These are phyloP conservation scores for Salix arbutifolia DNA, from an alignment of 345 rosid genomes.

Conservation along the genomic window DNA sequence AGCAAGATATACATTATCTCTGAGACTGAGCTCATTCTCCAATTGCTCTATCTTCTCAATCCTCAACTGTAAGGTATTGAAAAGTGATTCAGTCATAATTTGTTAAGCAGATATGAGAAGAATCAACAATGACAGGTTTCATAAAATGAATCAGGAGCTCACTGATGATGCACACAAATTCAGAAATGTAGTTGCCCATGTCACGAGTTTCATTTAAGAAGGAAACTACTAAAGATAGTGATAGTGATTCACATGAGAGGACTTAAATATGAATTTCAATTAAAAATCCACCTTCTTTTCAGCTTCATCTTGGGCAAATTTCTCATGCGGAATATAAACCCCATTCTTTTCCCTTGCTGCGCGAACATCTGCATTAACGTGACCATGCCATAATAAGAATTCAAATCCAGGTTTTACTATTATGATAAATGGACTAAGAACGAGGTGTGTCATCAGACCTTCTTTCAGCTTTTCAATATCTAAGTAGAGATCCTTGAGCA, in stretches of 20 bases:
- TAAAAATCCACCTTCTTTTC: conserved; percentile 69
- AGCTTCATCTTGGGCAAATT: conserved; percentile 76
- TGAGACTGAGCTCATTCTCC: conserved; percentile 54
- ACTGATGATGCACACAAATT: too few relatives aligned
- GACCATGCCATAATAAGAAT: neutral
- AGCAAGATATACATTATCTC: conserved; percentile 49
- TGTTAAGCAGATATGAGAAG: too few relatives aligned
- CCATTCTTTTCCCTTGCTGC: conserved; percentile 95
- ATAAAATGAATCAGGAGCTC: too few relatives aligned
- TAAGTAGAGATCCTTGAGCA: conserved; percentile 80
- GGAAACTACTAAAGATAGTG: too few relatives aligned
- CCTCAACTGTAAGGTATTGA: conserved; percentile 45
- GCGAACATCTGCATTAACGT: conserved; percentile 60
- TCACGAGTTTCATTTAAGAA: too few relatives aligned
- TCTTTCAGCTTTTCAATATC: conserved; percentile 91
- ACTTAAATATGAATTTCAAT: neutral
- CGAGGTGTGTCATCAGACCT: conserved; percentile 40
- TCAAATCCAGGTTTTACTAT: too few relatives aligned
- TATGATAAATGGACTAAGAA: too few relatives aligned
- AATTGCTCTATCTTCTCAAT: conserved; percentile 72
- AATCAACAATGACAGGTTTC: too few relatives aligned
- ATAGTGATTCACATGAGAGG: neutral
- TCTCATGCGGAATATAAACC: conserved; percentile 75
- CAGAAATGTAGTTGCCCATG: too few relatives aligned
- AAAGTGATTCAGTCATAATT: neutral